Base-by-base conservation (phyloP, 305 asterid genomes). In the Plantago rigida region DNA sequence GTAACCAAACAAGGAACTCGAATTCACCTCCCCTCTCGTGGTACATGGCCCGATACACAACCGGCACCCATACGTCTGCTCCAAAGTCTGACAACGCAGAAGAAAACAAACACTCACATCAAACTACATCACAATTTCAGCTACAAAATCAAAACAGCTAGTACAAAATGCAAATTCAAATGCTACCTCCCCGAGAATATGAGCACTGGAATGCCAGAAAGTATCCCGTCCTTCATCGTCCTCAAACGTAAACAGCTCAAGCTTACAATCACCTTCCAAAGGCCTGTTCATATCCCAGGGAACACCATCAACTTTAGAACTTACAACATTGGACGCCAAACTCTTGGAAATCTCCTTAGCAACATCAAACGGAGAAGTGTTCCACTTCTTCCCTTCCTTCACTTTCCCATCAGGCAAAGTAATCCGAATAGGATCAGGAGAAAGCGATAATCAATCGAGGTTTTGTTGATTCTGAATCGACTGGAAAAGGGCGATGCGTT, bases 171-270 rank as follows among this genome's bases (percentile, higher is more conserved):
- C 41, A 58, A 59, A 46, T 2, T 0, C 39, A 51, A 3, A 31
- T 28, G 17, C 19, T 65, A 87, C 97, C 95, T 90, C 86, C 59
- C 96, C 96, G 9, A 92, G 95, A 75, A 92, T 88, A 79, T 92
- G 96, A 8, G 99, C 99, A 71, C 95, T 92, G 0, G 99, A 92
- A 65, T 92, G 99, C 99, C 99, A 92, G 64, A 87, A 87, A 9
- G 96, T 87, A 67, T 87, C 94, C 1, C 94, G 85, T 3, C 99
- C 99, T 78, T 88, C 97, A 45, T 83, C 89, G 14, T 71, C 71
- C 6, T 88, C 94, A 65, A 92, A 92, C 0, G 79, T 83, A 49
- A 86, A 88, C 60, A 92, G 62, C 76, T 70, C 84, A 3, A 92
- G 90, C 70, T 79, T 81, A 76, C 99, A 85, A 69, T 87, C 86